Evolutionary conservation across 805 yeast species (phyloP).

Genomic region (Limtongia smithiae): DNA sequence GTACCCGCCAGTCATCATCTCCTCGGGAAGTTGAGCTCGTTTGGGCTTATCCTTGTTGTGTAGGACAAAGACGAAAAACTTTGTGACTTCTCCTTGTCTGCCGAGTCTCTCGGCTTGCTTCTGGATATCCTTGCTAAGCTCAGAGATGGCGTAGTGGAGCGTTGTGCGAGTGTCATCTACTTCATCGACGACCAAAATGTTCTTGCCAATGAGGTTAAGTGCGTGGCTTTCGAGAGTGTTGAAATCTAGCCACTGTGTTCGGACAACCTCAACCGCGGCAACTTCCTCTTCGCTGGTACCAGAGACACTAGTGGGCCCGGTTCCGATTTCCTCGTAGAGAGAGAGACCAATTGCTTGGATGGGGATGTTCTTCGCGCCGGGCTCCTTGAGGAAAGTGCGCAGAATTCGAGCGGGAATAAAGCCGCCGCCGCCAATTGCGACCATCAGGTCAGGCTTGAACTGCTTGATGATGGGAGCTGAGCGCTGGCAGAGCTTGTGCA

Average conservation of each 20-base stretch:
- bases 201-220: conserved; percentile 76
- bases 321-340: conserved; percentile 75
- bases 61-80: conserved; percentile 71
- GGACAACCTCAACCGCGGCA: conserved; percentile 75
- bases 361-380: conserved; percentile 82
- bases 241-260: conserved; percentile 90
- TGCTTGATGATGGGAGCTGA: conserved; percentile 51
- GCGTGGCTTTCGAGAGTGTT: conserved; percentile 65
- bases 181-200: conserved; percentile 79
- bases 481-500: conserved; percentile 78
- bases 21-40: conserved; percentile 65
- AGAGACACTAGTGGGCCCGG: conserved; percentile 42
- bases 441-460: conserved; percentile 82
- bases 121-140: conserved; percentile 62
- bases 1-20: conserved; percentile 58
- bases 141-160: conserved; percentile 75
- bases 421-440: conserved; percentile 96
- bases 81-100: conserved; percentile 57
- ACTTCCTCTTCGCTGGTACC: conserved; percentile 41
- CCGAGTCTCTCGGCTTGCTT: conserved; percentile 59
- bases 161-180: conserved; percentile 93
- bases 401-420: conserved; percentile 96
- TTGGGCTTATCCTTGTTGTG: conserved; percentile 82
- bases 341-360: conserved; percentile 94
- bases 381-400: conserved; percentile 85